A percentile compares a stretch with the other conserved stretches of the same genome.
Evolutionary conservation across 805 yeast species (phyloP).

Genomic region (Nakazawaea sp.): DNA sequence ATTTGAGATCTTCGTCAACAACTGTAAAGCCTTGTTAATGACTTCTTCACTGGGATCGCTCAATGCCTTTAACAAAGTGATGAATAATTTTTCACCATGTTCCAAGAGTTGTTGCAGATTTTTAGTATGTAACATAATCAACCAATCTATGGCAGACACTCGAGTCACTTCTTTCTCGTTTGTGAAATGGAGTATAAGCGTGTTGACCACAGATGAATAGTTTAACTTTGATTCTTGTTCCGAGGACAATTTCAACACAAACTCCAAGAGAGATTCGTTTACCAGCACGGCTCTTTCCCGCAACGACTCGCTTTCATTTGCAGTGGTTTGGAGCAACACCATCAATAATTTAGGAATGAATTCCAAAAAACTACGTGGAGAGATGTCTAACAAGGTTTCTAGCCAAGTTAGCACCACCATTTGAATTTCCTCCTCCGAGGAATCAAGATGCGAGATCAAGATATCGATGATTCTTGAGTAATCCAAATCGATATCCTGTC

Average conservation of each 20-base stretch:
- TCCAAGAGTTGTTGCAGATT: constrained; percentile 52
- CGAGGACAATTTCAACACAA: constrained; percentile 36
- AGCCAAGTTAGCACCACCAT: constrained; percentile 80
- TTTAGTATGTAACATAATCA: constrained; percentile 69
- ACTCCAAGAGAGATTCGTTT: constrained; percentile 48
- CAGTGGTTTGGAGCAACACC: constrained; percentile 56
- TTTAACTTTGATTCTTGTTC: constrained; percentile 36
- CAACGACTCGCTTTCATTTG: constrained; percentile 43
- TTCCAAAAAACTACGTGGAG: constrained; percentile 69
- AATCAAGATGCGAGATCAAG: constrained; percentile 71
- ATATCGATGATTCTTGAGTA: constrained; percentile 77
- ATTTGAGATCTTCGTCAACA: constrained; percentile 65
- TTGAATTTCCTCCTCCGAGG: constrained; percentile 70
- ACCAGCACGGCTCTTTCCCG: constrained; percentile 48
- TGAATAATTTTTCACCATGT: constrained; percentile 58
- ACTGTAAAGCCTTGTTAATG: constrained; percentile 62
- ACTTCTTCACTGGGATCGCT: constrained; percentile 71
- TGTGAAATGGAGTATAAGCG: constrained; percentile 64
- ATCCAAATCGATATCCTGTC: constrained; percentile 79
- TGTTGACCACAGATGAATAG: constrained; percentile 57
- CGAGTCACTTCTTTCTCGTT: constrained; percentile 77
- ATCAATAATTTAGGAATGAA: constrained; percentile 72
- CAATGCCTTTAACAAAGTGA: constrained; percentile 68
- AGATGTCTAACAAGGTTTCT: constrained; percentile 59
- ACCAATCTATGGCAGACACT: constrained; percentile 85